Base-by-base conservation (phyloP, 1,284 basidiomycete species). In the Ustilago curta region DNA sequence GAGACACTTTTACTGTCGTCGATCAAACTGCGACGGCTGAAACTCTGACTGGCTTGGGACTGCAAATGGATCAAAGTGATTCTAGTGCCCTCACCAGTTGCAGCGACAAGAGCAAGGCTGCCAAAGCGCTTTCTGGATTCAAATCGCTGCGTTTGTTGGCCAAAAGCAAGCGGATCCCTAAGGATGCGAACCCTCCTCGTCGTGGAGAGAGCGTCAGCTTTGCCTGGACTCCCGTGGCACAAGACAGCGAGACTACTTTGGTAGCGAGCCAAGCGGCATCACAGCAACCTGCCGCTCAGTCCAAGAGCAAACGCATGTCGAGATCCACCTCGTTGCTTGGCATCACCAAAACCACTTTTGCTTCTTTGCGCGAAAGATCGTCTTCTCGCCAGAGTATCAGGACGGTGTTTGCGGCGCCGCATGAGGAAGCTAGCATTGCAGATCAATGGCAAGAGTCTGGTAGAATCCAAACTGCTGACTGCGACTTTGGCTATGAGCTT, bases 401-500 rank as follows among this genome's bases (percentile, higher is more conserved):
- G 19, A 39, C 40, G 5, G 19, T 48, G 4, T 63, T 63, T 31
- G 56, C 45, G 1, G 21, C 31, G 4, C 23, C 27, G n/a, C 23
- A 39, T 2, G 50, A 54, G 4, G 65, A 61, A 1, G 40, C 19
- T 16, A 27, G 12, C 23, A 5, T 14, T 31, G 42, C 25, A 29
- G 42, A 54, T 37, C 7, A 23, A 14, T 16, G 12, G 32, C 49
- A 39, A 7, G 27, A 8, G 8, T 47, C 23, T 14, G 29, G n/a
- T 31, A 50, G 59, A 1, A 35, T 62, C 14, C 32, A 56, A 14
- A 9, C 52, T 8, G 16, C 25, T 3, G 60, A 45, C 16, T 52
- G 59, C 19, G 70, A 72, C 11, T 67, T 67, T 19, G 67, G 70
- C 40, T 67, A 67, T 57, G 70, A 72, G 60, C 35, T 72, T 12